Base-by-base conservation (phyloP, 2,329 filamentous ascomycete genomes). In the Cercospora sojina region DNA sequence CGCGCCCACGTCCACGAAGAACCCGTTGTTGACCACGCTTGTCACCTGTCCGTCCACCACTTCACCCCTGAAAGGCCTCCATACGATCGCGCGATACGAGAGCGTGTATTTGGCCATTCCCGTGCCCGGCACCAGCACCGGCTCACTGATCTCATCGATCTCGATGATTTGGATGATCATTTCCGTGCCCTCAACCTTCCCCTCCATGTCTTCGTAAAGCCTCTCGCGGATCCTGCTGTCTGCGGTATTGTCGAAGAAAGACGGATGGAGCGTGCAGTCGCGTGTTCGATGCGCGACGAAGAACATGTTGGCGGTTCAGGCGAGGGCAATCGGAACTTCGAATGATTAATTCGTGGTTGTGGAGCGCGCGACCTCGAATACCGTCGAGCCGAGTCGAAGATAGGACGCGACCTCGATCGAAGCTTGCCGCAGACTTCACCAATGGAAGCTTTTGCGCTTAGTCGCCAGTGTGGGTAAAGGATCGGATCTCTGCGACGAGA, bases 111-210 rank as follows among this genome's bases (percentile, higher is more conserved):
- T 92, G 20, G 95, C 94, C 72, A 96, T 86, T 9, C 93, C 95
- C 69, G 91, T 96, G 8, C 94, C 92, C 3, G 95, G 94, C 64
- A 97, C 86, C 69, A 99, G 94, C 73, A 92, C 90, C 12, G 77
- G 76, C 76, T 97, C 93, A 16, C 92, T 96, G 75, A 98, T 94
- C 73, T 97, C 91, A 75, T 96, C 93, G 58, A 93, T 91, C 79
- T 97, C 93, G 88, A 99, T 94, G 75, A 99, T 96, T 77, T 93
- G 95, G 74, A 99, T 95, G 77, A 99, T 96, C 80, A 95, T 98
- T 84, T 96, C 97, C 78, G 92, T 92, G 66, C 95, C 95, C 3
- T 93, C 95, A 80, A 93, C 97, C 49, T 91, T 94, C 25, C 95
- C 95, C 81, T 99, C 95, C 69, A 97, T 92, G 77, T 98, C 94